These are phyloP conservation scores for Casuarina glauca DNA, from an alignment of 306 rosid genomes.

Conservation along the genomic window DNA sequence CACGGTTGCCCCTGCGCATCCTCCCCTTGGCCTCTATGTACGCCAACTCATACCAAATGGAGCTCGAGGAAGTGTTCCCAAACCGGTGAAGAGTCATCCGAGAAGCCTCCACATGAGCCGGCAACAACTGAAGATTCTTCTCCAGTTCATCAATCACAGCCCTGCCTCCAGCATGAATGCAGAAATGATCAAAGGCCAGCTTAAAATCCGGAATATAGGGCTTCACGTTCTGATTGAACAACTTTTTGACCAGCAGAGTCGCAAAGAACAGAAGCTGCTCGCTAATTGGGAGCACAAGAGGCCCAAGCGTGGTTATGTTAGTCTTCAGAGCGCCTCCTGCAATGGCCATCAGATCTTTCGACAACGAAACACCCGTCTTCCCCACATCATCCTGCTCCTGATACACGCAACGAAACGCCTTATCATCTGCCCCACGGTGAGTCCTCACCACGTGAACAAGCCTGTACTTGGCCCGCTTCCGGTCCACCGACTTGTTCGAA, in stretches of 20 bases:
- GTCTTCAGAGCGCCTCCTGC: constrained; percentile 76
- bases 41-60: constrained; percentile 79
- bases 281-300: constrained; percentile 74
- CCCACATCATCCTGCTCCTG: constrained; percentile 72
- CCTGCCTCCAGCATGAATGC: constrained; percentile 79
- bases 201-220: constrained; percentile 79
- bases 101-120: constrained; percentile 76
- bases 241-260: constrained; percentile 54
- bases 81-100: constrained; percentile 78
- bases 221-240: constrained; percentile 50
- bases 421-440: constrained; percentile 66
- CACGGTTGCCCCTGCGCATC: constrained; percentile 62
- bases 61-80: constrained; percentile 84
- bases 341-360: constrained; percentile 77
- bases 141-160: constrained; percentile 85
- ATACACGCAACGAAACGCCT: constrained; percentile 69
- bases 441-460: constrained; percentile 73
- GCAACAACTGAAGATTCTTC: constrained; percentile 67
- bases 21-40: constrained; percentile 73
- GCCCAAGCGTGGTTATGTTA: constrained; percentile 72
- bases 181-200: constrained; percentile 78
- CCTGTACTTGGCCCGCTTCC: constrained; percentile 59
- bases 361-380: constrained; percentile 72
- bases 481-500: constrained; percentile 51
- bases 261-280: constrained; percentile 75